Percentiles rank a stretch among this genome's conserved stretches.
Evolutionary conservation across 2,329 filamentous ascomycete species (phyloP).

Genomic region (Rhytidhysteron rufulum): DNA sequence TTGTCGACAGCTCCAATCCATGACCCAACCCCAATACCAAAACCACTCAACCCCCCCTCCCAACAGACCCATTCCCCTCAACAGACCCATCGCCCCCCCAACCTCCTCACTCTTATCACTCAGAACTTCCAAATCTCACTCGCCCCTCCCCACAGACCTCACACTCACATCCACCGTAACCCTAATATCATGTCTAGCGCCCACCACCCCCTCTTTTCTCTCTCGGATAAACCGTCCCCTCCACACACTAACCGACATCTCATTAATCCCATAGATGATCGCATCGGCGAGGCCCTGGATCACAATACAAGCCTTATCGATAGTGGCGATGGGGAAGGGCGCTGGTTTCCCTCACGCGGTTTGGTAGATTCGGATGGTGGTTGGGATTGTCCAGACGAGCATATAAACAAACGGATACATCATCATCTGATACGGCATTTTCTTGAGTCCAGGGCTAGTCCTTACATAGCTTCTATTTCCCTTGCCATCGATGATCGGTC

Average conservation of each 20-base stretch:
- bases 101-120: not conserved
- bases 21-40: too few species aligned
- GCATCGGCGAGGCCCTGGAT: constrained; percentile 41
- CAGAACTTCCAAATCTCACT: not conserved
- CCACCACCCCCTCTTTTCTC: constrained; percentile 4
- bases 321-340: constrained; percentile 34
- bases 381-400: constrained; percentile 42
- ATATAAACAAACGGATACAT: constrained; percentile 42
- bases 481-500: constrained; percentile 13
- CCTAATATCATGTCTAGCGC: not conserved
- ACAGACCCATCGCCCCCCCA: too few species aligned
- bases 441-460: constrained; percentile 8
- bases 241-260: constrained; percentile 14
- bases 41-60: too few species aligned
- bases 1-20: too few species aligned
- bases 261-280: constrained; percentile 36
- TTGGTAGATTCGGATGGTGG: constrained; percentile 40
- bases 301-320: constrained; percentile 40
- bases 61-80: too few species aligned
- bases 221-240: constrained; percentile 10
- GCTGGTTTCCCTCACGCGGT: constrained; percentile 28
- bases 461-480: constrained; percentile 4
- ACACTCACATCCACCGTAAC: not conserved
- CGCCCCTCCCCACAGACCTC: not conserved
- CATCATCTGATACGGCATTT: constrained; percentile 43